These are phyloP conservation scores for Exserohilum rostratum DNA, from an alignment of 2,329 filamentous ascomycete species.

Conservation along the genomic window DNA sequence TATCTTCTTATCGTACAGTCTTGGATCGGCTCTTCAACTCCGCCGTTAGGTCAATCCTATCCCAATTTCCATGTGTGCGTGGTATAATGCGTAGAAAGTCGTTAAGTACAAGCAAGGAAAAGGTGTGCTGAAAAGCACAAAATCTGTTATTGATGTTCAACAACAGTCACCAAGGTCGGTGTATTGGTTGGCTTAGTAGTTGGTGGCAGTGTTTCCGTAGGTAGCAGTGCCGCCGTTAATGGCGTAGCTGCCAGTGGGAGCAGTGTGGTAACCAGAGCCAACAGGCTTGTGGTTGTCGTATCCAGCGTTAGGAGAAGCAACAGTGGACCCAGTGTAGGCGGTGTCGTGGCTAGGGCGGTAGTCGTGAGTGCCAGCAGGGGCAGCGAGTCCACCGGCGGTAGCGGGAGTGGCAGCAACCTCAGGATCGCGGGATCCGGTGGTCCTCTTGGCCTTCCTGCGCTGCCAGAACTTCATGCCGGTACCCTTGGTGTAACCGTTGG, in stretches of 20 bases:
- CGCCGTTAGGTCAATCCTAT: not conserved
- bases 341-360: constrained; percentile 58
- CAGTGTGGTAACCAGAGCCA: constrained; percentile 54
- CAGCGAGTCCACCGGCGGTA: constrained; percentile 22
- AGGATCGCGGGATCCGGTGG: constrained; percentile 45
- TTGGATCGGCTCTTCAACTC: not conserved
- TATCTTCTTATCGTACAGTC: constrained; percentile 15
- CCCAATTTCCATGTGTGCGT: constrained; percentile 12
- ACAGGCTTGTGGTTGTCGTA: constrained; percentile 47
- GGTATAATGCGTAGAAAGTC: constrained; percentile 33
- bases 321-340: constrained; percentile 55
- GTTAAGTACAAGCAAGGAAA: constrained; percentile 11
- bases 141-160: not conserved
- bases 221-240: constrained; percentile 47
- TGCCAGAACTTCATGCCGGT: constrained; percentile 58
- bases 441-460: constrained; percentile 45
- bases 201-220: constrained; percentile 9
- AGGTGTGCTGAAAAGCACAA: not conserved
- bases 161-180: not conserved
- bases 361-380: constrained; percentile 27
- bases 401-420: constrained; percentile 50
- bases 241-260: constrained; percentile 43
- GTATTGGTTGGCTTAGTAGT: constrained; percentile 12
- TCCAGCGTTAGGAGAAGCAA: constrained; percentile 44
- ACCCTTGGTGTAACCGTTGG: constrained; percentile 71